phyloP scores from a whole-genome alignment of 139 green algal genomes.

The Asterochloris erici region DNA sequence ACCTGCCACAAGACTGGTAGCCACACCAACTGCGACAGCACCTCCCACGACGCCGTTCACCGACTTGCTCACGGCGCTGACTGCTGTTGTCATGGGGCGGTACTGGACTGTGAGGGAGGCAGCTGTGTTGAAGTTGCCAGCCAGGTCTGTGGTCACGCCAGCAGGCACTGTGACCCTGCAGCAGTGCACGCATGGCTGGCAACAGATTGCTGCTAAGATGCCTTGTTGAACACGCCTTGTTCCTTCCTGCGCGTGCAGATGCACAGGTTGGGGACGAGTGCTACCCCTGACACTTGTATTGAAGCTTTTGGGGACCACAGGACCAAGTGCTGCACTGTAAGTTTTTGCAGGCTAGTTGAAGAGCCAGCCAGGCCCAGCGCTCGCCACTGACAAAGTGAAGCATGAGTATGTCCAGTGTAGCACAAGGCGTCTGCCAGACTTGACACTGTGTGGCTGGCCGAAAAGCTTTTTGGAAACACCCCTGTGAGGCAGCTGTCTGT shows the following conservation, averaged over 20 bases:
- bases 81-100: not conserved
- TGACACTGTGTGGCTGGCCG: not conserved
- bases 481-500: not conserved
- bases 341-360: too few species aligned
- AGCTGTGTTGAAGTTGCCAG: constrained; percentile 28
- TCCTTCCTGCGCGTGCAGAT: too few species aligned
- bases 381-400: not conserved
- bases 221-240: too few species aligned
- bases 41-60: constrained; percentile 26
- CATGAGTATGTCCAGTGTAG: not conserved
- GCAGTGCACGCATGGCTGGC: not conserved
- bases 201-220: not conserved
- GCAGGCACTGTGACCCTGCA: constrained; percentile 23
- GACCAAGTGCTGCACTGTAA: too few species aligned
- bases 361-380: not conserved
- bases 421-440: not conserved
- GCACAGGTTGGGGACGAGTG: not conserved
- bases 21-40: constrained; percentile 14
- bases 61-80: constrained; percentile 3
- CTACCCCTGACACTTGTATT: not conserved
- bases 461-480: not conserved
- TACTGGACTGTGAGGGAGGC: constrained; percentile 22
- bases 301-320: not conserved
- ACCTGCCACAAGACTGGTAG: constrained; percentile 4
- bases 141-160: constrained; percentile 24